Conservation (phyloP, 2,329 filamentous ascomycete genomes). For the Fusarium transvaalense region DNA sequence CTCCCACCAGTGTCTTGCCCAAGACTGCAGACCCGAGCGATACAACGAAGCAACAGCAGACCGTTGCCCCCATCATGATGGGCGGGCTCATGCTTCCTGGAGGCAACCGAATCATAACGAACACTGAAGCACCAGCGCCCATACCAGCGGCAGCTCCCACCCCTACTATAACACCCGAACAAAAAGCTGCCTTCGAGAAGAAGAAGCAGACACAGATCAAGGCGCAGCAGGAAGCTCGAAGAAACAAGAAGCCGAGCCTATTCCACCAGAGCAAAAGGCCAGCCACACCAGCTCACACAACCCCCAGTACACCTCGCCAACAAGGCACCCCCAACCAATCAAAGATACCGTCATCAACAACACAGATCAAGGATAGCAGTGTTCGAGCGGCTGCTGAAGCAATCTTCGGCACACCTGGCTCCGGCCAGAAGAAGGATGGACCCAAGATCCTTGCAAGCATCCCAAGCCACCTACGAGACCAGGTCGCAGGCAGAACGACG, state of each 20-base stretch:
- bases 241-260: slow-evolving; percentile 2
- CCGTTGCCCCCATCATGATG: not conserved
- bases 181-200: not conserved
- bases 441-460: slow-evolving; percentile 7
- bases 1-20: not conserved
- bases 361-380: not conserved
- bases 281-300: not conserved
- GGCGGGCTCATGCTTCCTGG: slow-evolving; percentile 29
- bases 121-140: not conserved
- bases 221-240: not conserved
- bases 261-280: slow-evolving; percentile 7
- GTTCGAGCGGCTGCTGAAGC: not conserved
- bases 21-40: not conserved
- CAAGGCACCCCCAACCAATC: not conserved
- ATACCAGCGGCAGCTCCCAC: not conserved
- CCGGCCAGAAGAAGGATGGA: not conserved
- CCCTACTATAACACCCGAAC: not conserved
- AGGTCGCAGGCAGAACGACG: not conserved
- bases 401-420: not conserved
- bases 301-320: not conserved
- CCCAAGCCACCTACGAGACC: slow-evolving; percentile 4
- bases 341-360: not conserved
- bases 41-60: not conserved
- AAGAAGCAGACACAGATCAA: slow-evolving; percentile 7
- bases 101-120: slow-evolving; percentile 12